Evolutionary conservation across 139 green algal species (phyloP).

Genomic region (Choricystis sp.): DNA sequence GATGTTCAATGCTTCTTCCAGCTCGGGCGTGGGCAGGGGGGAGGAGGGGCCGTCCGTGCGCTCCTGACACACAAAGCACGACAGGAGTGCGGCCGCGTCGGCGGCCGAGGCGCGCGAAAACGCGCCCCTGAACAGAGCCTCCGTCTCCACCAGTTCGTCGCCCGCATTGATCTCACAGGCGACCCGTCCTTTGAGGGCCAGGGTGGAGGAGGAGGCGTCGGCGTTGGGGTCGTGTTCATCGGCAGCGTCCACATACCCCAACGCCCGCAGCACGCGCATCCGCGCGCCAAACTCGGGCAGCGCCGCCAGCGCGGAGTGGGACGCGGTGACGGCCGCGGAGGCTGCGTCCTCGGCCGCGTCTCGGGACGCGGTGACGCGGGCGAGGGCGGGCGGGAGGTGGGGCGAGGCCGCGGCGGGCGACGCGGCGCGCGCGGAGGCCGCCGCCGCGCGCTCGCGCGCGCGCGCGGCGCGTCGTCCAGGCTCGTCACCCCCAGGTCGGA

Average conservation of each 20-base stretch:
- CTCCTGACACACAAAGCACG: constrained; percentile 84
- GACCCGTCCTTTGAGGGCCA: constrained; percentile 47
- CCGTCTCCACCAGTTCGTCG: constrained; percentile 79
- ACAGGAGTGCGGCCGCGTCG: constrained; percentile 82
- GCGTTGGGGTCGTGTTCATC: neutral
- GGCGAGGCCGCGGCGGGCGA: constrained; percentile 7
- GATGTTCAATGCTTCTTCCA: neutral
- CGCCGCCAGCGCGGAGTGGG: constrained; percentile 56
- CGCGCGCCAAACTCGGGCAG: constrained; percentile 78
- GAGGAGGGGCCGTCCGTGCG: constrained; percentile 4
- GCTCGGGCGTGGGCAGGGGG: neutral
- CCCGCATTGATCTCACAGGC: constrained; percentile 84
- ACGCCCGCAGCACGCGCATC: constrained; percentile 46
- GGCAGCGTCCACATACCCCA: constrained; percentile 64
- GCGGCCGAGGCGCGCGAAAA: constrained; percentile 53
- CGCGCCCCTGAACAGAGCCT: constrained; percentile 77
- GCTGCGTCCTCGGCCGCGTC: no score
- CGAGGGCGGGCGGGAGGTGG: neutral
- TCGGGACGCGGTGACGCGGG: neutral
- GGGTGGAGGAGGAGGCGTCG: neutral
- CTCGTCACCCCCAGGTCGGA: neutral
- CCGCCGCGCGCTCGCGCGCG: constrained; percentile 11
- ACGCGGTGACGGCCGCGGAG: constrained; percentile 11
- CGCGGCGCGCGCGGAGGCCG: constrained; percentile 16
- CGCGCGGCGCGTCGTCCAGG: neutral